Evolutionary conservation across 1,139 yeast species (phyloP), one percentile per base, ranked within the genome.

Genomic region (Geotrichum klebahnii): DNA sequence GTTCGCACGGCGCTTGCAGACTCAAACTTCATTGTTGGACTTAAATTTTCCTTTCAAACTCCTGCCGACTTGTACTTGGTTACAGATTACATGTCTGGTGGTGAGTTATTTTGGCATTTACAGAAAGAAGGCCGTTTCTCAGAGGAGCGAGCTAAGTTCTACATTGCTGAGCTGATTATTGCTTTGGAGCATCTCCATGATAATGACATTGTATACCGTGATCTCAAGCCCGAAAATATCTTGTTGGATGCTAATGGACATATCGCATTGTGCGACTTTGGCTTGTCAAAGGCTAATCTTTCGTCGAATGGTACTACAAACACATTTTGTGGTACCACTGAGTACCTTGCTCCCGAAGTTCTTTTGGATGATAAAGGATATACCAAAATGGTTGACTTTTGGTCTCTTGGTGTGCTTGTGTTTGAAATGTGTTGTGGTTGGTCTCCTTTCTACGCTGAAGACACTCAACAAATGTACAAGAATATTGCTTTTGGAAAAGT

Each of bases 351-450:
- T 0, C 98, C 98, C 0, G 98, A 92, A 67, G 78, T 92, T 53
- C 72, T 92, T 52, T 74, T 90, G 57, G 95, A 92, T 56, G 97
- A 92, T 67, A 89, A 87, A 66, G 97, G 97, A 1, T 92, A 92
- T 68, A 89, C 97, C 5, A 80, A 95, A 67, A 83, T 86, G 61
- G 97, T 92, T 35, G 98, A 92, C 69, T 92, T 96, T 82, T 92
- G 98, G 98, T 92, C 97, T 1, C 74, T 92, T 57, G 98, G 98
- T 33, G 92, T 92, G 34, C 75, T 92, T 46, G 74, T 92, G 41
- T 92, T 86, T 66, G 98, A 92, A 67, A 92, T 92, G 98, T 77
- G 97, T 68, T 92, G 97, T 71, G 98, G 98, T 38, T 92, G 97
- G 97, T 85, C 96, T n/a, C 98, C 98, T 50, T 92, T 92, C 67